Evolutionary conservation across 169 alveolate genomes (phyloP).

Genomic region (Cryptosporidium canis): DNA sequence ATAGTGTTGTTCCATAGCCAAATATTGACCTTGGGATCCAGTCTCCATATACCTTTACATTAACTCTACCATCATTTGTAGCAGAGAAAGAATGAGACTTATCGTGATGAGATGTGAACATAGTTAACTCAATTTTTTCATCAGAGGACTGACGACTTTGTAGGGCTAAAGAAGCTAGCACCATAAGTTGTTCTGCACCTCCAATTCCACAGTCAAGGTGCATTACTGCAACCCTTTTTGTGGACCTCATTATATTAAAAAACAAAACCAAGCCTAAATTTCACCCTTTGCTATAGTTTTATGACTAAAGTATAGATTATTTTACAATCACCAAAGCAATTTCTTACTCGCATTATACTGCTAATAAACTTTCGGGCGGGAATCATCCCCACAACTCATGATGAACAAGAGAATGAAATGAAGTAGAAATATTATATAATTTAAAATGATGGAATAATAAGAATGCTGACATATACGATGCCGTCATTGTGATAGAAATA

Average conservation of each 20-base stretch:
- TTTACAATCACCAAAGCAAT: not conserved
- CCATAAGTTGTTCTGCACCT: slow-evolving; percentile 93
- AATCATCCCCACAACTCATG: not conserved
- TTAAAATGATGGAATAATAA: not conserved
- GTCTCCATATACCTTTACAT: slow-evolving; percentile 86
- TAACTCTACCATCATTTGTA: slow-evolving; percentile 83
- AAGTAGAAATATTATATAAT: not conserved
- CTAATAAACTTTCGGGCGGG: not conserved
- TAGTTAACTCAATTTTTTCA: slow-evolving; percentile 77
- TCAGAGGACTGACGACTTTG: slow-evolving; percentile 72
- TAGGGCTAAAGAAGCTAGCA: slow-evolving; percentile 88
- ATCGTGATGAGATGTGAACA: slow-evolving; percentile 90
- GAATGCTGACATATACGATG: slow-evolving; percentile 3
- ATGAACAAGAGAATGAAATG: not conserved
- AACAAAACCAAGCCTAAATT: not conserved
- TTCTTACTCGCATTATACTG: not conserved
- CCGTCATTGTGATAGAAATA: slow-evolving; percentile 21
- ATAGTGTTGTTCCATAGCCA: slow-evolving; percentile 81
- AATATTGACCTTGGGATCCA: slow-evolving; percentile 81
- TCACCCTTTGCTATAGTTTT: not conserved
- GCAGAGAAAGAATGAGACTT: slow-evolving; percentile 86
- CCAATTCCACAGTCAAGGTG: slow-evolving; percentile 95
- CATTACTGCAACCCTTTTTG: slow-evolving; percentile 84
- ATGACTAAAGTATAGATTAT: not conserved
- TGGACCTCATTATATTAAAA: not conserved